These are phyloP conservation scores for Amanita pallidorosea DNA, from an alignment of 768 basidiomycete genomes.

Conservation along the genomic window DNA sequence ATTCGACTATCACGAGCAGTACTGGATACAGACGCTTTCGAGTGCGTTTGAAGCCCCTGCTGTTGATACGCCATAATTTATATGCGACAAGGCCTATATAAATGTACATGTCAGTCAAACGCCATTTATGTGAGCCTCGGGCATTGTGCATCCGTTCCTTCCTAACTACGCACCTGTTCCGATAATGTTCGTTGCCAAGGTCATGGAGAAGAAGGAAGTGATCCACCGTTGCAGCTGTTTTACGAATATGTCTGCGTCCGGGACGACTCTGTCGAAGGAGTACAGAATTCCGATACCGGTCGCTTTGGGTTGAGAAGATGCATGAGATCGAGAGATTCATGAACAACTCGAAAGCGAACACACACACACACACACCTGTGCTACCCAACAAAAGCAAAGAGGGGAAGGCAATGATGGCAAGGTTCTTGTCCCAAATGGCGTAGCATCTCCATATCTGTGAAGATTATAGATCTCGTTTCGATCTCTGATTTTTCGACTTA, in stretches of 20 bases:
- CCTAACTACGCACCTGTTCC: slow-evolving; percentile 15
- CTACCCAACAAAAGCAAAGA: slow-evolving; percentile 17
- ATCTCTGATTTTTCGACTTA: background rate
- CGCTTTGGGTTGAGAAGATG: slow-evolving; percentile 4
- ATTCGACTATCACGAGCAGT: slow-evolving; percentile 21
- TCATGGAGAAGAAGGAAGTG: slow-evolving; percentile 22
- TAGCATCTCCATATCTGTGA: slow-evolving; percentile 19
- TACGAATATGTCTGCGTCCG: slow-evolving; percentile 17
- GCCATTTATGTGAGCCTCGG: too few species aligned
- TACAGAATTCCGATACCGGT: slow-evolving; percentile 17
- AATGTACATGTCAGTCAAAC: too few species aligned
- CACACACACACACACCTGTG: slow-evolving; percentile 11
- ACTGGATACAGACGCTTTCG: slow-evolving; percentile 14
- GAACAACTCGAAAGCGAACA: background rate
- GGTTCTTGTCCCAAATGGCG: slow-evolving; percentile 18
- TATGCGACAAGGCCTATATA: slow-evolving; percentile 14
- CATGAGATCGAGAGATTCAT: background rate
- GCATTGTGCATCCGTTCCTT: too few species aligned
- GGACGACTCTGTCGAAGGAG: slow-evolving; percentile 13
- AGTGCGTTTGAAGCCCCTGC: slow-evolving; percentile 6
- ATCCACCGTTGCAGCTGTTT: slow-evolving; percentile 21
- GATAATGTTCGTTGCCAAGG: slow-evolving; percentile 20
- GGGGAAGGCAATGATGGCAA: slow-evolving; percentile 14
- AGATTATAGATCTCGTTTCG: too few species aligned
- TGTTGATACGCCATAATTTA: slow-evolving; percentile 19